Evolutionary conservation across 805 yeast species (phyloP), one percentile per base, ranked within the genome.

Genomic region (Ogataea parapolymorpha): DNA sequence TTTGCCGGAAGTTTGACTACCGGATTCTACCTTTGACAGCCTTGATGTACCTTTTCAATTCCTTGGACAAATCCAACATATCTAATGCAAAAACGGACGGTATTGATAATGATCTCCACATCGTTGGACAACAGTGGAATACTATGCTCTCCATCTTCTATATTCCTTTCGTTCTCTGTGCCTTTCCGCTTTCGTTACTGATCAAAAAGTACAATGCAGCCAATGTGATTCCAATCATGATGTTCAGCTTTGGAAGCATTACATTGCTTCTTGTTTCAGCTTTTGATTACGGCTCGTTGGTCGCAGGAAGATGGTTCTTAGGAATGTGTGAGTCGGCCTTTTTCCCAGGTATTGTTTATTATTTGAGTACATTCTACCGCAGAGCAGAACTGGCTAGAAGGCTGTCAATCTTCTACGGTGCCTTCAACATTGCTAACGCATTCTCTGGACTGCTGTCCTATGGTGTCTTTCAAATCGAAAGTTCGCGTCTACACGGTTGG

Each of bases 51-150:
- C 58, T 73, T 24, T 72, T 71, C 56, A 70, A 70, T 49, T 69
- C 74, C 12, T 60, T 73, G 41, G 77, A 73, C 51, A 70, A 68
- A 45, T 73, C 75, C 14, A 73, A 73, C 46, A 70, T 73, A 34
- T 64, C 71, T 9, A 72, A 73, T 51, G 77, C 78, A 18, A 71
- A 71, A 49, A 71, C 75, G 2, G 69, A 70, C 44, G 72, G 72
- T 23, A 53, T 74, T 30, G 72, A 65, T 22, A 49, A 44, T 5
- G 75, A 73, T 46, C 54, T 74, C 15, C 63, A 63, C 23, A 65
- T 73, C 36, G 51, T 49, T 4, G 72, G 71, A 22, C 56, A 62
- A 13, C 63, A 71, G 42, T 73, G 74, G 72, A 72, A 71, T 46
- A 49, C 63, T 18, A 63, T 71, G 63, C 58, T 72, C 22, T 66